Base-by-base conservation (phyloP, 192 early-diverging fungal genomes). In the Geranomyces variabilis region DNA sequence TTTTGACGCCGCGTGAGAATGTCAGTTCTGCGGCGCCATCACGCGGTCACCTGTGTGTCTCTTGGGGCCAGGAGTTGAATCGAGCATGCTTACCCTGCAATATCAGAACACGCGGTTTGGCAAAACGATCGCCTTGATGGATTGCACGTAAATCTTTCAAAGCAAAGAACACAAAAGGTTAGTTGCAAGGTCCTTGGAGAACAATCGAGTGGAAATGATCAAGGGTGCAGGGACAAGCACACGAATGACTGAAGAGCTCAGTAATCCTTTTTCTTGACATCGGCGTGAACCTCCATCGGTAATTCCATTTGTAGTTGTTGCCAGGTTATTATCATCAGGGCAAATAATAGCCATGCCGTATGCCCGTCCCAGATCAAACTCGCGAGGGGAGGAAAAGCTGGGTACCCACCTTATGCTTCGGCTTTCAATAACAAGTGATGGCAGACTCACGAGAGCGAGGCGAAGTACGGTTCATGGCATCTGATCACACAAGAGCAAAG, bases 231-330 rank as follows among this genome's bases (percentile, higher is more conserved):
- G n/a, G 29, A 70, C 14, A 65, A n/a, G 62, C 44, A 26, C 65
- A 9, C 29, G 26, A 9, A 46, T 26, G 41, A 51, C n/a, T 62
- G n/a, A 49, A 67, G 31, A 45, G 63, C 71, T 73, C 71, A 73
- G 71, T 68, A 28, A 66, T 57, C 63, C 63, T 58, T 63, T 67
- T 64, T 55, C 64, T 73, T 63, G 48, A 73, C 64, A 64, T 41
- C 10, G 53, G 68, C 36, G 48, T 67, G 64, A 73, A 41, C 36
- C 53, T 73, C 71, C 70, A 63, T 41, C 71, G 71, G 71, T 73
- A 73, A 73, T 73, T 73, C 71, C 71, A 73, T 66, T 60, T 41
- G 66, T 63, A 41, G 30, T 73, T 31, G 30, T 73, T 66, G 63
- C 71, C 56, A 62, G 69, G 58, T 22, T 62, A 31, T 44, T 26